Evolutionary conservation across 805 yeast species (phyloP).

Genomic region (Saturnispora quitensis): DNA sequence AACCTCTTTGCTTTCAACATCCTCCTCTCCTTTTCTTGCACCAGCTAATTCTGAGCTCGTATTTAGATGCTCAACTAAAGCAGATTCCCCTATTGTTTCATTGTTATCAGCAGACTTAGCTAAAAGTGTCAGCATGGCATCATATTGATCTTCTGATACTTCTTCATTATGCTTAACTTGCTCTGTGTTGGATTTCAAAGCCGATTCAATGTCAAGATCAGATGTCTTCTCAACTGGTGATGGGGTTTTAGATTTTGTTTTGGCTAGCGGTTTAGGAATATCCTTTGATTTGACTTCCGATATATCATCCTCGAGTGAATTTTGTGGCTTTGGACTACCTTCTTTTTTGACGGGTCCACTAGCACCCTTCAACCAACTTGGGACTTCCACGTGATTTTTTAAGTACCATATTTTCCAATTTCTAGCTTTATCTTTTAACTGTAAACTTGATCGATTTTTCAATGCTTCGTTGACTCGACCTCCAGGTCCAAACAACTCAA

Average conservation of each 20-base stretch:
- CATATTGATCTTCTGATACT: conserved; percentile 13
- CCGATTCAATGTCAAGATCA: neutral
- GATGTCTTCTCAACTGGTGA: neutral
- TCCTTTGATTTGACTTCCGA: neutral
- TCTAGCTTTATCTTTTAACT: conserved; percentile 91
- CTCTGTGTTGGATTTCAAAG: neutral
- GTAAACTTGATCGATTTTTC: conserved; percentile 84
- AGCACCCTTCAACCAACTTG: conserved; percentile 70
- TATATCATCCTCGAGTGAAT: neutral
- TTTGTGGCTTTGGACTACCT: neutral
- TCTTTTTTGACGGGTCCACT: conserved; percentile 66
- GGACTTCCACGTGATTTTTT: conserved; percentile 67
- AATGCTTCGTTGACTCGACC: conserved; percentile 77
- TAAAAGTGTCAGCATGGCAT: conserved; percentile 17
- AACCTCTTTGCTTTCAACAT: neutral
- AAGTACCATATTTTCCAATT: conserved; percentile 87
- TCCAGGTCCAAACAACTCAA: conserved; percentile 90
- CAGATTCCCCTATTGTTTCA: conserved; percentile 6
- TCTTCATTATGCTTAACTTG: conserved; percentile 14
- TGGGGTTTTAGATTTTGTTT: conserved; percentile 3
- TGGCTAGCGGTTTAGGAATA: neutral
- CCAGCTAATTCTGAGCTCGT: conserved; percentile 7
- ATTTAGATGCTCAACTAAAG: conserved; percentile 20
- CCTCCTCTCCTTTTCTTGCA: neutral
- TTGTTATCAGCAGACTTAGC: conserved; percentile 10